Evolutionary conservation across 202 grass and related monocot genomes (phyloP).

Genomic region (Hordeum pubiflorum): DNA sequence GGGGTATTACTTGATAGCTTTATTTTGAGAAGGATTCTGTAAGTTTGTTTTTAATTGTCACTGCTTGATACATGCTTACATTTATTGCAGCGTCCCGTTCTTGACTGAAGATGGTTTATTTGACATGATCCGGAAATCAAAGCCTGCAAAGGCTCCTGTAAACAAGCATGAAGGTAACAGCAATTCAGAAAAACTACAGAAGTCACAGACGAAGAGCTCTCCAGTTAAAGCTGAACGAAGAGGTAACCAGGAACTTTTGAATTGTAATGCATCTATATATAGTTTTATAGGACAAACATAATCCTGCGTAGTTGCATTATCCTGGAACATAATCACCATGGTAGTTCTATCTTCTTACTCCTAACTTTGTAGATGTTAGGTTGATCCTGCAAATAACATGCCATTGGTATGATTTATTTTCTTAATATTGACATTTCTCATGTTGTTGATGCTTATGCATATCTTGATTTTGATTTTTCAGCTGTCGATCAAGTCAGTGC

Average conservation of each 20-base stretch:
- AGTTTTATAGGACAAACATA: background rate
- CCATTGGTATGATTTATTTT: background rate
- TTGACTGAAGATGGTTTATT: constrained; percentile 95
- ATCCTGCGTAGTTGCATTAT: constrained; percentile 14
- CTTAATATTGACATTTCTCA: constrained; percentile 17
- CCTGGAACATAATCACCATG: background rate
- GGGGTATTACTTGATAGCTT: constrained; percentile 48
- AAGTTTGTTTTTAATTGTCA: constrained; percentile 4
- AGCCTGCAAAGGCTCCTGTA: constrained; percentile 47
- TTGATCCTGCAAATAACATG: constrained; percentile 6
- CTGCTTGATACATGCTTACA: constrained; percentile 15
- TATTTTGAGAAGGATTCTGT: constrained; percentile 2
- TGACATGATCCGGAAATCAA: constrained; percentile 85
- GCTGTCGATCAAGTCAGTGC: constrained; percentile 43
- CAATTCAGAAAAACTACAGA: constrained; percentile 47
- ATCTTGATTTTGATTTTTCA: constrained; percentile 36
- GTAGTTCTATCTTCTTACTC: constrained; percentile 7
- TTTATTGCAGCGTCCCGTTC: constrained; percentile 63
- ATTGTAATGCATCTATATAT: constrained; percentile 11
- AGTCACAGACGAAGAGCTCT: constrained; percentile 47
- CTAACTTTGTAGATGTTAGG: background rate
- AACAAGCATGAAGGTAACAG: constrained; percentile 48
- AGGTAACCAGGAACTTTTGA: constrained; percentile 34
- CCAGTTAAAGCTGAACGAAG: constrained; percentile 59
- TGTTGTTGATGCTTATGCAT: constrained; percentile 23